Base-by-base conservation (phyloP, 2,329 filamentous ascomycete species). In the Diplodia intermedia region DNA sequence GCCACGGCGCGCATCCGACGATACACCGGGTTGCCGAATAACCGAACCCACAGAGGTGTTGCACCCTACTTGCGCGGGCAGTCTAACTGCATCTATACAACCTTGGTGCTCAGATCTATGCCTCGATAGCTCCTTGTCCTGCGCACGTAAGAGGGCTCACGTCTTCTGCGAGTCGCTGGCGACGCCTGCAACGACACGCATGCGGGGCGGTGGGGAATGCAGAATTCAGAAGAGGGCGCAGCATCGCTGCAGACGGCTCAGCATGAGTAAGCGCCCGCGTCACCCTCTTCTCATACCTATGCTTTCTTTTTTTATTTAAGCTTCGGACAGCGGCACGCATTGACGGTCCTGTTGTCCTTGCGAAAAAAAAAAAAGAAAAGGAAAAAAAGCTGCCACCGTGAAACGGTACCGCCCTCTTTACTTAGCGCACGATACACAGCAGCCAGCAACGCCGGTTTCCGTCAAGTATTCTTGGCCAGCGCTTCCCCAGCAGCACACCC, bases 221-320 rank as follows among this genome's bases (percentile, higher is more conserved):
- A 33, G 40, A 62, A 62, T 50, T 3, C 40, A 49, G 57, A n/a
- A 49, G 40, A 23, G 26, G 15, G 40, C n/a, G 57, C 57, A 50
- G 40, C 56, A 61, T 61, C 55, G 15, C 55, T 38, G 55, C 55
- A 47, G 38, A 40, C 40, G 14, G 20, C 56, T 61, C 56, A 61
- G 56, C 57, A 50, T 62, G 38, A 62, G 40, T 62, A 62, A 62
- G 57, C 57, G 57, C 57, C 57, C 40, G 26, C 57, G n/a, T n/a
- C 23, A 62, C 57, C 31, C 36, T n/a, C 20, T 43, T 11, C 11
- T 11, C 36, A 26, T 20, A n/a, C 14, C 52, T 12, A n/a, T 33
- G 5, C 57, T 43, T 49, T 62, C 57, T 43, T 49, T 62, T 60
- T 43, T 60, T 26, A 29, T 49, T 62, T 23, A 49, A 62, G 26